Conservation (phyloP, 164 flowering plant genomes). For the Berberis thunbergii region DNA sequence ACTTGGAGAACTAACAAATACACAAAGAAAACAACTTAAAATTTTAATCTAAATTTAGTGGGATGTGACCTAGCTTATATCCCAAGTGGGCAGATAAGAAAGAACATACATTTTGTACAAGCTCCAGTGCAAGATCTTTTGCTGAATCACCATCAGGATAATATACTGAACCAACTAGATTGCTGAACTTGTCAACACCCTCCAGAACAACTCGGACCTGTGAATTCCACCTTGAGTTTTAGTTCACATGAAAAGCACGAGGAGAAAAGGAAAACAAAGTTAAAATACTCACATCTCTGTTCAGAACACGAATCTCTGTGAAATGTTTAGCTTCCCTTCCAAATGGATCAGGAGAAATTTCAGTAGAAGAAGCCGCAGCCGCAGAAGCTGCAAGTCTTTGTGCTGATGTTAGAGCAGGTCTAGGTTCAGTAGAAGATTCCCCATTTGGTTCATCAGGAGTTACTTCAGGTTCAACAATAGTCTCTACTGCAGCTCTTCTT, state of each 20-base stretch:
- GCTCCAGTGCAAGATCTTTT: conserved; percentile 85
- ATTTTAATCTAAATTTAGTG: too few species aligned
- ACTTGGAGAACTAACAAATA: too few species aligned
- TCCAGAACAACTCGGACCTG: conserved; percentile 95
- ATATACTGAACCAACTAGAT: conserved; percentile 81
- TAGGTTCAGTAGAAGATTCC: conserved; percentile 47
- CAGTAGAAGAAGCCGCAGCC: conserved; percentile 33
- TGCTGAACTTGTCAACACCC: conserved; percentile 88
- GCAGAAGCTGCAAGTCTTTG: conserved; percentile 68
- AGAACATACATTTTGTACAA: conserved; percentile 69
- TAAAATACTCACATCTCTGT: conserved; percentile 68
- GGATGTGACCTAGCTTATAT: too few species aligned
- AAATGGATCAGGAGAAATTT: conserved; percentile 61
- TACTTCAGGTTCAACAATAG: conserved; percentile 31
- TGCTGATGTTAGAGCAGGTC: conserved; percentile 71
- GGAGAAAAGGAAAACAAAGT: conserved; percentile 5
- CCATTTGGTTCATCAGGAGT: conserved; percentile 53
- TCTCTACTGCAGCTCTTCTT: conserved; percentile 43
- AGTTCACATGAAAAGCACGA: conserved; percentile 6
- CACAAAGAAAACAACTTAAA: too few species aligned
- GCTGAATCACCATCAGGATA: conserved; percentile 88
- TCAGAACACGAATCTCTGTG: conserved; percentile 77
- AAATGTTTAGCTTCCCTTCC: conserved; percentile 89
- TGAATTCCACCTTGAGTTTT: conserved; percentile 12
- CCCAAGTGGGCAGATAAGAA: not conserved